phyloP scores from a whole-genome alignment of 495 filamentous ascomycete species.

The Penicillium daleae region DNA sequence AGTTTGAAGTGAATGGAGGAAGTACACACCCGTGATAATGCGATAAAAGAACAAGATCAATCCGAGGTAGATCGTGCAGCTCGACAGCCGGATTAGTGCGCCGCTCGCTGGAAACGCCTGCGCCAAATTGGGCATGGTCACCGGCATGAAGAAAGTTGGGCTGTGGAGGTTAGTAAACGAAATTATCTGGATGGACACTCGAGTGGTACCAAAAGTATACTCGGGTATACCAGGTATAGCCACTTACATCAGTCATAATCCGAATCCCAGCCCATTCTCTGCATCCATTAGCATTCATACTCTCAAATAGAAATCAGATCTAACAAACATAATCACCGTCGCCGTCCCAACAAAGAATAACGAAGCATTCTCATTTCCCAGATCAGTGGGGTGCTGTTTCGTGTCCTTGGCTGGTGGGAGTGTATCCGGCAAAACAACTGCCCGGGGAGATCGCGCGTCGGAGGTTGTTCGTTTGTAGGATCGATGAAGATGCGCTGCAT shows the following conservation, averaged over 20 bases:
- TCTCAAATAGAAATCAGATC: not conserved
- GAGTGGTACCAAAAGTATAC: too few species aligned
- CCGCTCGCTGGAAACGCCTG: slow-evolving; percentile 58
- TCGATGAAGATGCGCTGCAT: slow-evolving; percentile 20
- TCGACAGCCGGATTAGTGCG: slow-evolving; percentile 63
- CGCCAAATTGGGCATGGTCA: slow-evolving; percentile 69
- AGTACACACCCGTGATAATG: slow-evolving; percentile 62
- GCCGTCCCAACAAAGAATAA: slow-evolving; percentile 67
- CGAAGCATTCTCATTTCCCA: slow-evolving; percentile 47
- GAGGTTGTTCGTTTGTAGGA: slow-evolving; percentile 1
- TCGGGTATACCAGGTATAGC: not conserved
- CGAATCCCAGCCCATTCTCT: slow-evolving; percentile 64
- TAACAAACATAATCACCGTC: slow-evolving; percentile 62
- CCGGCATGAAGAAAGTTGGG: slow-evolving; percentile 73
- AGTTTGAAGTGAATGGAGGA: not conserved
- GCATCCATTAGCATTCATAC: slow-evolving; percentile 7
- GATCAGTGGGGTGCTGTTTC: slow-evolving; percentile 46
- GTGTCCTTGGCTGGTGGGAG: slow-evolving; percentile 45
- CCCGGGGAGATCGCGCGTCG: slow-evolving; percentile 27
- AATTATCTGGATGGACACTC: not conserved
- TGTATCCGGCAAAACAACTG: slow-evolving; percentile 7
- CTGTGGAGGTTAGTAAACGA: slow-evolving; percentile 18
- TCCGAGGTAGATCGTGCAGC: slow-evolving; percentile 60
- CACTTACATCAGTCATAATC: slow-evolving; percentile 61
- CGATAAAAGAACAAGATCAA: slow-evolving; percentile 64